These are phyloP conservation scores for Ganoderma boninense DNA, from an alignment of 1,284 basidiomycete species.

Conservation along the genomic window DNA sequence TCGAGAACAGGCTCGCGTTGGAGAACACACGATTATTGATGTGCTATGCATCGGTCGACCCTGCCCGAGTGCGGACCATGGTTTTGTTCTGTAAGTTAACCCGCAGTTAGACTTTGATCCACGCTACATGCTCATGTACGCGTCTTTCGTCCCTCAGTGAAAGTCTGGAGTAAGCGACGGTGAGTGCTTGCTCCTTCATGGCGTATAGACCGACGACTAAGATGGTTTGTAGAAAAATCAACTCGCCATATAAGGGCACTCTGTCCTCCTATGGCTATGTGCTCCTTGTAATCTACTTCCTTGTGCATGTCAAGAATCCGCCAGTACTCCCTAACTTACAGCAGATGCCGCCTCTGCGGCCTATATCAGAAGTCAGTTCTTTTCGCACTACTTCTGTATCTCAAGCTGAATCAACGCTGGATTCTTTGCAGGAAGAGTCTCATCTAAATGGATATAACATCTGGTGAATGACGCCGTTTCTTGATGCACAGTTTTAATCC, in stretches of 20 bases:
- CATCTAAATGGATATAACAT: constrained; percentile 86
- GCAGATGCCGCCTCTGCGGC: constrained; percentile 86
- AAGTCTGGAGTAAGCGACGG: constrained; percentile 99
- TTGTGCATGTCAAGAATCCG: constrained; percentile 96
- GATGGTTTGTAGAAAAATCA: constrained; percentile 80
- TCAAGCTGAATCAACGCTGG: constrained; percentile 23
- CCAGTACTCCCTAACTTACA: constrained; percentile 93
- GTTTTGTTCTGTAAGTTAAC: constrained; percentile 89
- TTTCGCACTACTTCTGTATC: constrained; percentile 20
- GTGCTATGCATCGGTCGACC: constrained; percentile 98
- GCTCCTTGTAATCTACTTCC: constrained; percentile 96
- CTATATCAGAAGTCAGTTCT: constrained; percentile 69
- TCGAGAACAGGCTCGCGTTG: constrained; percentile 95
- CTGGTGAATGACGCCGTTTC: constrained; percentile 59
- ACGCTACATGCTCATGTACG: constrained; percentile 7
- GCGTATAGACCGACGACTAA: constrained; percentile 12
- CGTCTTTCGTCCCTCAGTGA: constrained; percentile 63
- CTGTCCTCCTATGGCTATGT: constrained; percentile 98
- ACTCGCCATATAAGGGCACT: constrained; percentile 97
- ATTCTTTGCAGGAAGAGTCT: constrained; percentile 76
- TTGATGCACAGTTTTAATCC: background rate
- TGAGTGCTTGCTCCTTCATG: constrained; percentile 41
- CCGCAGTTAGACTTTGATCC: background rate
- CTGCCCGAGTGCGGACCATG: constrained; percentile 90
- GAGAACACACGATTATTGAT: constrained; percentile 97